A percentile compares a stretch with the other conserved stretches of the same genome.
phyloP scores from a whole-genome alignment of 768 basidiomycete genomes.

The Russula vinacea region DNA sequence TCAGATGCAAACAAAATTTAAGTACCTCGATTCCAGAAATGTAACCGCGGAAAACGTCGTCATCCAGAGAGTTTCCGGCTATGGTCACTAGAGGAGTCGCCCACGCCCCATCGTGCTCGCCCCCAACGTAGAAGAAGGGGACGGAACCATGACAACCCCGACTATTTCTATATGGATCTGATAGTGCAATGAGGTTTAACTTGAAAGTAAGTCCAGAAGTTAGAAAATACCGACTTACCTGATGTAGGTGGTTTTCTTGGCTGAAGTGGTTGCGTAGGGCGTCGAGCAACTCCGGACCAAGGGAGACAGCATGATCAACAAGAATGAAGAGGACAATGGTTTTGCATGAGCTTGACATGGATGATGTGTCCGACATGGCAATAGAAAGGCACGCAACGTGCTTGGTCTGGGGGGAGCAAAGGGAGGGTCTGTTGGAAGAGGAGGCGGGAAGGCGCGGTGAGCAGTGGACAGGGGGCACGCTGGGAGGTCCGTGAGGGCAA shows the following conservation, averaged over 20 bases:
- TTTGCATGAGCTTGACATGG: no score
- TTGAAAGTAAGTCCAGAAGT: neutral
- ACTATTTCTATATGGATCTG: neutral
- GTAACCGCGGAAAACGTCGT: neutral
- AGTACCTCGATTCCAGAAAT: slow-evolving; percentile 1
- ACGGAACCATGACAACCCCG: neutral
- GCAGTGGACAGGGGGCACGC: no score
- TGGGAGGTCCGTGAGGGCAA: no score
- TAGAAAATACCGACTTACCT: neutral
- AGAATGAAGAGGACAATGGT: slow-evolving; percentile 35
- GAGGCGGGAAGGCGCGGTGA: no score
- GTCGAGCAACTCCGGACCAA: no score
- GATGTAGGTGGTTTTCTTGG: neutral
- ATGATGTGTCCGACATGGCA: no score
- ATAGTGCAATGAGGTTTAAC: neutral
- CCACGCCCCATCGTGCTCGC: neutral
- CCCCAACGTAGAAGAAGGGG: neutral
- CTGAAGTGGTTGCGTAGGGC: no score
- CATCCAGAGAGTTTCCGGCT: neutral
- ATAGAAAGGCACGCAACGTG: no score
- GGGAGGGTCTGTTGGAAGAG: no score
- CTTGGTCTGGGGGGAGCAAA: no score
- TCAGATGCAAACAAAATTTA: neutral
- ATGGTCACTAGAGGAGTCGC: no score
- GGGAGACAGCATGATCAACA: slow-evolving; percentile 42